Conservation (phyloP, 2,329 filamentous ascomycete genomes). For the Sordariomycetes sp. region DNA sequence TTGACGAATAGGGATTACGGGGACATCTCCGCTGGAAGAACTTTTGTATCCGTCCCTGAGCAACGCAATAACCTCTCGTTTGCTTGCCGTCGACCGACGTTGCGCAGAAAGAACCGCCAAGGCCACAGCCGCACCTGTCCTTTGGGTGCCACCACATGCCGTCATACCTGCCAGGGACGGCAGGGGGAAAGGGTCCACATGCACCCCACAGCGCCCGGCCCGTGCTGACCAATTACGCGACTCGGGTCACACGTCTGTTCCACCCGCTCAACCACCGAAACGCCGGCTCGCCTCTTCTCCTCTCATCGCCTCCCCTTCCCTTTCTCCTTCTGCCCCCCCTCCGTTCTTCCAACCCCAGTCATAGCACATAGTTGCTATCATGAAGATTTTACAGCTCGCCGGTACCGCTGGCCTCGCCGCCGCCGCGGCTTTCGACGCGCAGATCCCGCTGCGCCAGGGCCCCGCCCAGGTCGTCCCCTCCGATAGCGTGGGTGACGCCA, state of each 20-base stretch:
- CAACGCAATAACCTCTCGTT: not conserved
- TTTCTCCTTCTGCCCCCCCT: not conserved
- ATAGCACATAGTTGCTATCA: not conserved
- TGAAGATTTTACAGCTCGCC: constrained; percentile 2
- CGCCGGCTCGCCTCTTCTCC: not conserved
- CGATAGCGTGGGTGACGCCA: constrained; percentile 12
- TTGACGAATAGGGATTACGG: too few relatives aligned
- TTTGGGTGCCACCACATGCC: not conserved
- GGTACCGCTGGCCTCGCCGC: not conserved
- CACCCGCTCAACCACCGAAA: not conserved
- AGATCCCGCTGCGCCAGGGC: not conserved
- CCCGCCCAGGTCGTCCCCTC: not conserved
- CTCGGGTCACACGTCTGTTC: not conserved
- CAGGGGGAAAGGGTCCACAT: not conserved
- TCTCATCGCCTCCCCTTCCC: not conserved
- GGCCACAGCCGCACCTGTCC: not conserved
- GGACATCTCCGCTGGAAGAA: too few relatives aligned
- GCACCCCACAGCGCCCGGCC: not conserved
- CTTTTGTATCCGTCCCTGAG: not conserved
- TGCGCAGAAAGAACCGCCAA: not conserved
- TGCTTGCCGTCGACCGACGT: not conserved
- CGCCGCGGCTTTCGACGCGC: not conserved
- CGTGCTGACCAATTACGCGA: not conserved
- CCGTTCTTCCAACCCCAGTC: not conserved
- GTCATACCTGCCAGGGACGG: not conserved